A percentile compares a stretch with the other conserved stretches of the same genome.
These are phyloP conservation scores for Betula pendula DNA, from an alignment of 306 rosid genomes.

Conservation along the genomic window DNA sequence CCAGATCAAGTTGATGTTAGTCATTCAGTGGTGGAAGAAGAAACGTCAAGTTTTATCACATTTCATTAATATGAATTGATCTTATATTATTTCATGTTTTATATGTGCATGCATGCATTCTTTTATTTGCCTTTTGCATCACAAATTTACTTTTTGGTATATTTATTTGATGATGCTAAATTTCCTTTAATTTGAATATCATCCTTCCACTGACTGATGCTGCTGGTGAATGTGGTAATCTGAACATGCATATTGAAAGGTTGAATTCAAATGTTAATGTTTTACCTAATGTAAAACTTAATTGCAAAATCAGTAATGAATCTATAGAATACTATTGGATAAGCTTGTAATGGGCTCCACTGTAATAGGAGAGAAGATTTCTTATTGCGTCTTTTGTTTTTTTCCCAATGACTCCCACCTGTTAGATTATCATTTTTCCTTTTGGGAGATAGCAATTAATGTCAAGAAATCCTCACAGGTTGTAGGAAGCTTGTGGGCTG, in stretches of 20 bases:
- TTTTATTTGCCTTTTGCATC: not conserved
- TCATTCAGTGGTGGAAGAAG: not conserved
- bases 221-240: not conserved
- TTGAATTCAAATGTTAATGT: not conserved
- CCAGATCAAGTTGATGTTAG: not conserved
- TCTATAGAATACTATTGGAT: not conserved
- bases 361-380: not conserved
- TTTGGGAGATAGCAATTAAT: conserved; percentile 26
- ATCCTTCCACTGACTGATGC: not conserved
- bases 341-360: not conserved
- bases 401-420: conserved; percentile 8
- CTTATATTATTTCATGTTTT: not conserved
- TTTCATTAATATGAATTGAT: not conserved
- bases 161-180: not conserved
- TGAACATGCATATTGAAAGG: not conserved
- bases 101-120: not conserved
- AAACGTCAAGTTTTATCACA: not conserved
- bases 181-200: not conserved
- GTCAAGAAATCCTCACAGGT: conserved; percentile 45
- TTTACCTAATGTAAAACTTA: not conserved
- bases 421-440: conserved; percentile 15
- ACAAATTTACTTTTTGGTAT: not conserved
- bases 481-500: conserved; percentile 64
- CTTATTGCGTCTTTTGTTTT: not conserved
- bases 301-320: not conserved